Percentiles rank a stretch among this genome's conserved stretches.
These are phyloP conservation scores for Cryptomeria japonica DNA, from an alignment of 75 land plant genomes.

Conservation along the genomic window DNA sequence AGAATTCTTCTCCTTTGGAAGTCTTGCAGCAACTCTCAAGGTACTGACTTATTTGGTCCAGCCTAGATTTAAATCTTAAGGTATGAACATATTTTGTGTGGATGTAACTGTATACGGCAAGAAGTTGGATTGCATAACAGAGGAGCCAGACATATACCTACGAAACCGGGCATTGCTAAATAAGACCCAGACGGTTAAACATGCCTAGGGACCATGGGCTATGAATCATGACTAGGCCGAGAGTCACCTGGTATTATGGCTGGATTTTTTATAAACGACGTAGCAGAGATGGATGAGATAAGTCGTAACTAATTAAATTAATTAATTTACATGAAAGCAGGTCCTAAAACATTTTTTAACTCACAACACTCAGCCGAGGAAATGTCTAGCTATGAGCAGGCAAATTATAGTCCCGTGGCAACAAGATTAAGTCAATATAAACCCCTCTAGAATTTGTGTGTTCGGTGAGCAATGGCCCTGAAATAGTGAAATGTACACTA, in stretches of 20 bases:
- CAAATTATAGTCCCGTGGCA: neutral
- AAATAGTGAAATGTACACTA: too few species aligned
- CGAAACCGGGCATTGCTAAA: too few species aligned
- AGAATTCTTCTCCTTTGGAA: neutral
- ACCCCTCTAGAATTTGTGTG: neutral
- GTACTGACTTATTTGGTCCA: neutral
- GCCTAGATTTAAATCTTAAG: too few species aligned
- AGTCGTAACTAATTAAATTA: neutral
- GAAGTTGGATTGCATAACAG: too few species aligned
- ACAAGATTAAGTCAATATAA: neutral
- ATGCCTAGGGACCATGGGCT: neutral
- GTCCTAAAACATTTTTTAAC: too few species aligned
- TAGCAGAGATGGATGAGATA: neutral
- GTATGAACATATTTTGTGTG: too few species aligned
- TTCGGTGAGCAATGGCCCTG: neutral
- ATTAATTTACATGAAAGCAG: too few species aligned
- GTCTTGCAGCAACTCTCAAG: neutral
- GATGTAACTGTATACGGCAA: too few species aligned
- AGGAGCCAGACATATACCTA: too few species aligned
- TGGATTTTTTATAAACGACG: neutral
- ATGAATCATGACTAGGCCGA: neutral
- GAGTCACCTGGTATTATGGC: neutral
- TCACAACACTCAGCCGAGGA: neutral
- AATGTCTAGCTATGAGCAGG: neutral
- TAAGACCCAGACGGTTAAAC: too few species aligned